A percentile compares a stretch with the other conserved stretches of the same genome.
phyloP scores from a whole-genome alignment of 1,284 basidiomycete genomes.

The Fistulina hepatica region DNA sequence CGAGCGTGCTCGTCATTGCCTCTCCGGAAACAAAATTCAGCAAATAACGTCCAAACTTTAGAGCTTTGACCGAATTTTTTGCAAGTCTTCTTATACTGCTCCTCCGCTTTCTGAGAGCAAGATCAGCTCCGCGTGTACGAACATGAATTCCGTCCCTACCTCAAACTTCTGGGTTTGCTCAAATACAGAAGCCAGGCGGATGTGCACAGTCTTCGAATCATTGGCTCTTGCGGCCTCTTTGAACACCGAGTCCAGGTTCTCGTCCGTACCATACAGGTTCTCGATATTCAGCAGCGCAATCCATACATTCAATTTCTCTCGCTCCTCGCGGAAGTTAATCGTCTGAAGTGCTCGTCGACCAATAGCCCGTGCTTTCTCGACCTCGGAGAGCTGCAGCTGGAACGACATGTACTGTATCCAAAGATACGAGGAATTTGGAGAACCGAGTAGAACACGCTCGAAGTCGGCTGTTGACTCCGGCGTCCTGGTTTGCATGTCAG shows the following conservation, averaged over 20 bases:
- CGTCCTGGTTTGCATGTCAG: slow-evolving; percentile 71
- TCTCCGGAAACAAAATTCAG: slow-evolving; percentile 68
- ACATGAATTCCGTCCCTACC: slow-evolving; percentile 31
- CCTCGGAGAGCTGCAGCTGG: slow-evolving; percentile 89
- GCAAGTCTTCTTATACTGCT: slow-evolving; percentile 71
- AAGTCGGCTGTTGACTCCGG: slow-evolving; percentile 93
- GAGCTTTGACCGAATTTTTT: slow-evolving; percentile 92
- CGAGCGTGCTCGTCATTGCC: slow-evolving; percentile 74
- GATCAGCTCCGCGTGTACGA: not conserved
- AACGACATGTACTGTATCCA: slow-evolving; percentile 99
- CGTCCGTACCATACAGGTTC: slow-evolving; percentile 84
- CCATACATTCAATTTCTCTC: slow-evolving; percentile 97
- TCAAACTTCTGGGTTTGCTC: slow-evolving; percentile 75
- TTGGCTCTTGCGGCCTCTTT: slow-evolving; percentile 86
- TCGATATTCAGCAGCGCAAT: slow-evolving; percentile 94
- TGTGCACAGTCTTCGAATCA: slow-evolving; percentile 84
- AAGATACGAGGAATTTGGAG: slow-evolving; percentile 93
- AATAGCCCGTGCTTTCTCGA: slow-evolving; percentile 87
- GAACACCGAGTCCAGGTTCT: slow-evolving; percentile 71
- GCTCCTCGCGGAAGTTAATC: slow-evolving; percentile 94
- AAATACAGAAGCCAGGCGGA: slow-evolving; percentile 78
- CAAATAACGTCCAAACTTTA: slow-evolving; percentile 87
- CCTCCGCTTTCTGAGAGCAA: slow-evolving; percentile 64
- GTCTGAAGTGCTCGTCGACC: slow-evolving; percentile 77
- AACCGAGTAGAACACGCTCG: slow-evolving; percentile 88